Conservation (phyloP, 208 protist genomes). For the Crithidia acanthocephali region DNA sequence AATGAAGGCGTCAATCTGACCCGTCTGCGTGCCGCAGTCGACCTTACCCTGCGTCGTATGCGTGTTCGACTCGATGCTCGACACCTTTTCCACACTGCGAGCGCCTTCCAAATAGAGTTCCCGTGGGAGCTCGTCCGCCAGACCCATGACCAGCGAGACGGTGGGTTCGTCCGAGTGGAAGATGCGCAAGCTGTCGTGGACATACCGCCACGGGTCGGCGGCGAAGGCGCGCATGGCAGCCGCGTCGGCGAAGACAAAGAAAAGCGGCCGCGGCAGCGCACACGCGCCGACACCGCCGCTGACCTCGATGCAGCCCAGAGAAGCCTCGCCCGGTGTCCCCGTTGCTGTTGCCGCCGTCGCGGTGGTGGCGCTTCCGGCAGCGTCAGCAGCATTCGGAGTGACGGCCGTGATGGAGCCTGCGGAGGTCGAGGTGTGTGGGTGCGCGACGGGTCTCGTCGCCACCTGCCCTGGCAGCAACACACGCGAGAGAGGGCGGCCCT, state of each 20-base stretch:
- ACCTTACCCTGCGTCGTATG: neutral
- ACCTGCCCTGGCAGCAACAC: slow-evolving; percentile 54
- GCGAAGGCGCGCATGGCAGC: slow-evolving; percentile 53
- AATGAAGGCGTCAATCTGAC: slow-evolving; percentile 85
- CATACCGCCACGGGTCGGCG: slow-evolving; percentile 48
- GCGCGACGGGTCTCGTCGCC: too few relatives aligned
- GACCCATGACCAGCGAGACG: slow-evolving; percentile 62
- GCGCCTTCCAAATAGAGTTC: slow-evolving; percentile 88
- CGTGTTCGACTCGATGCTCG: slow-evolving; percentile 5
- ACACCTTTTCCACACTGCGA: slow-evolving; percentile 32
- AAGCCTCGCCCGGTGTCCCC: slow-evolving; percentile 2
- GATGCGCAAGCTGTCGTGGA: slow-evolving; percentile 38
- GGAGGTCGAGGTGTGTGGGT: too few relatives aligned
- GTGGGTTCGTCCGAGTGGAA: slow-evolving; percentile 49
- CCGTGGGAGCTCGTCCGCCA: slow-evolving; percentile 52
- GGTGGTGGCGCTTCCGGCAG: too few relatives aligned
- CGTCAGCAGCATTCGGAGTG: too few relatives aligned
- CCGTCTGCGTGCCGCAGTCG: slow-evolving; percentile 82
- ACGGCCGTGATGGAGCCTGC: too few relatives aligned
- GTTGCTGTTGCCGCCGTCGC: too few relatives aligned
- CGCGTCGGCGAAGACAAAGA: slow-evolving; percentile 54
- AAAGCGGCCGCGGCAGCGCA: slow-evolving; percentile 42
- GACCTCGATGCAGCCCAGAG: slow-evolving; percentile 55
- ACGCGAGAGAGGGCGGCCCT: slow-evolving; percentile 13
- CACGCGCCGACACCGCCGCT: slow-evolving; percentile 35